A percentile compares a stretch with the other conserved stretches of the same genome.
Conservation (phyloP, 169 alveolate species). For the Ichthyophthirius multifiliis region DNA sequence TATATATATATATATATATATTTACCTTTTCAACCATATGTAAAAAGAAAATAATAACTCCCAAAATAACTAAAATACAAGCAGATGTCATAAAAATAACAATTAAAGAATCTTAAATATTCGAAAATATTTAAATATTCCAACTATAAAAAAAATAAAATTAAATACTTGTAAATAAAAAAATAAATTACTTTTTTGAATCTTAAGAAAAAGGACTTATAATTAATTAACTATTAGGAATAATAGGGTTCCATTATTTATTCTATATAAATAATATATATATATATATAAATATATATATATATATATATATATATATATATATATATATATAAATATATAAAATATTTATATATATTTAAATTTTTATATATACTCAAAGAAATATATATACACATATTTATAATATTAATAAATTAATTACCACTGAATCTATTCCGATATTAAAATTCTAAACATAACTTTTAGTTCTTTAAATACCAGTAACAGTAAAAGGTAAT, state of each 20-base stretch:
- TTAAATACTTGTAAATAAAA: not conserved
- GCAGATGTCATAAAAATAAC: not conserved
- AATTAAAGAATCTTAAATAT: not conserved
- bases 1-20: no score
- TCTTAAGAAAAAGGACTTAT: not conserved
- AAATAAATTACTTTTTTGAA: not conserved
- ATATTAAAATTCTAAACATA: not conserved
- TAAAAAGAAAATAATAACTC: not conserved
- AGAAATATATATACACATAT: not conserved
- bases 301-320: not conserved
- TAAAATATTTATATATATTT: not conserved
- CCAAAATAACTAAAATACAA: not conserved
- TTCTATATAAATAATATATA: no score
- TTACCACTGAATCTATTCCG: not conserved
- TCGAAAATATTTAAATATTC: not conserved
- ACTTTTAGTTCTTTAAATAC: not conserved
- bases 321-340: not conserved
- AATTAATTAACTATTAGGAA: not conserved
- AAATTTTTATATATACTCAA: not conserved
- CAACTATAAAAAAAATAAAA: not conserved
- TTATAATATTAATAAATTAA: not conserved
- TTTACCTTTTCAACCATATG: not conserved
- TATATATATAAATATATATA: not conserved
- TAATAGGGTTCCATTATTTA: slow-evolving; percentile 6
- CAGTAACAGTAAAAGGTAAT: not conserved